Conservation (phyloP, 2,329 filamentous ascomycete species). For the Colletotrichum karsti region DNA sequence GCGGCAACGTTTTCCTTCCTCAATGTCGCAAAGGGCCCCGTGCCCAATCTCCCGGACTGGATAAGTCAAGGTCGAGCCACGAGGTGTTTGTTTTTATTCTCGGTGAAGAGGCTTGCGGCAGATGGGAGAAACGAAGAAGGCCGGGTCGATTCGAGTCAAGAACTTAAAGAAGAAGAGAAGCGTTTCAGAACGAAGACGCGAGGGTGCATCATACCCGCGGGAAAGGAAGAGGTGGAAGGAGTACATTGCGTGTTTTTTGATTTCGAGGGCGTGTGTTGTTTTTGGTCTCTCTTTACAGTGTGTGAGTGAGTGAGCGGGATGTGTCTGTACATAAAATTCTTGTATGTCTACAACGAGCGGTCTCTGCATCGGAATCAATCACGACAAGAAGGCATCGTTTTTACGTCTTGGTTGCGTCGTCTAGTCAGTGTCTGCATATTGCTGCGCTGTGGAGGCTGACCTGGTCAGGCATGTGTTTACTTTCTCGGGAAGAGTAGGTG, state of each 20-base stretch:
- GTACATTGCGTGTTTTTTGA: neutral
- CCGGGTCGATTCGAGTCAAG: neutral
- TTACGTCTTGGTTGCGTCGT: no score
- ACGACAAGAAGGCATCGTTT: neutral
- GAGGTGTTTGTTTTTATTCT: neutral
- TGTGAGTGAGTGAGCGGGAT: neutral
- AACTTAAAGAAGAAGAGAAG: neutral
- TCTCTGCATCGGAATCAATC: neutral
- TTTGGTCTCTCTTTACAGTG: neutral
- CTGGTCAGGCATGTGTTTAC: no score
- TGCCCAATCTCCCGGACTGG: neutral
- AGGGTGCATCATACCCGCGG: neutral
- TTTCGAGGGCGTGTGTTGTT: neutral
- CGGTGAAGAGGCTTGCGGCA: neutral
- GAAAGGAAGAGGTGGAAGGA: neutral
- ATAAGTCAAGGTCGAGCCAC: slow-evolving; percentile 7
- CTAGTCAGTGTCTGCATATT: no score
- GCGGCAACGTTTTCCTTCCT: slow-evolving; percentile 27
- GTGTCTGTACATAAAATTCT: slow-evolving; percentile 11
- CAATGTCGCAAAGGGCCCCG: neutral
- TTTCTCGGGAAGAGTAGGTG: no score
- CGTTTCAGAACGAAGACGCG: slow-evolving; percentile 1
- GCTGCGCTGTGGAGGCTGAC: no score
- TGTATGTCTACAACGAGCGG: neutral
- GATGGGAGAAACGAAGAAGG: neutral